These are phyloP conservation scores for Primulina tabacum DNA, from an alignment of 257 asterid species.

Conservation along the genomic window DNA sequence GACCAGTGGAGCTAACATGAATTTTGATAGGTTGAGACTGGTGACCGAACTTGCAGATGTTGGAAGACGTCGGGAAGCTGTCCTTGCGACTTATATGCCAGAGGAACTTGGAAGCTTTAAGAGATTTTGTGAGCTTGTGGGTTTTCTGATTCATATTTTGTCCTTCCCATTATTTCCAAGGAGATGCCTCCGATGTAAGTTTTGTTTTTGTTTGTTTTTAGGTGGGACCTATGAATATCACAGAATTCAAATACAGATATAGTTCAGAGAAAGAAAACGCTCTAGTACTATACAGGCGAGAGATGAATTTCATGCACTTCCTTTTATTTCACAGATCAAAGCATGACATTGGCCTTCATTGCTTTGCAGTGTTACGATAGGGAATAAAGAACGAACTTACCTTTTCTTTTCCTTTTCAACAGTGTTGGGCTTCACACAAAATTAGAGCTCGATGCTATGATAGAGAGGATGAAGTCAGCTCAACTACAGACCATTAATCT, in stretches of 20 bases:
- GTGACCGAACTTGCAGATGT: constrained; percentile 93
- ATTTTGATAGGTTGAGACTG: constrained; percentile 83
- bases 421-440: constrained; percentile 86
- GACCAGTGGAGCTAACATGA: constrained; percentile 97
- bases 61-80: constrained; percentile 86
- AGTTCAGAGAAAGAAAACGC: constrained; percentile 61
- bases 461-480: constrained; percentile 51
- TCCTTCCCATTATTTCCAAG: not conserved
- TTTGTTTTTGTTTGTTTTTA: constrained; percentile 32
- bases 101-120: constrained; percentile 84
- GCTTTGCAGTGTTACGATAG: not conserved
- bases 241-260: constrained; percentile 84
- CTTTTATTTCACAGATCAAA: not conserved
- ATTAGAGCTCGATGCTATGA: constrained; percentile 68
- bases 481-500: constrained; percentile 63
- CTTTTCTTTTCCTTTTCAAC: constrained; percentile 22
- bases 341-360: constrained; percentile 12
- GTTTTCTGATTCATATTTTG: constrained; percentile 24
- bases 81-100: constrained; percentile 72
- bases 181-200: constrained; percentile 13
- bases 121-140: constrained; percentile 63
- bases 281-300: constrained; percentile 81
- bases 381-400: not conserved
- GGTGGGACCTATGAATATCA: constrained; percentile 86
- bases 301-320: constrained; percentile 17